Base-by-base conservation (phyloP, 495 filamentous ascomycete genomes). In the Penicillium bialowiezense region DNA sequence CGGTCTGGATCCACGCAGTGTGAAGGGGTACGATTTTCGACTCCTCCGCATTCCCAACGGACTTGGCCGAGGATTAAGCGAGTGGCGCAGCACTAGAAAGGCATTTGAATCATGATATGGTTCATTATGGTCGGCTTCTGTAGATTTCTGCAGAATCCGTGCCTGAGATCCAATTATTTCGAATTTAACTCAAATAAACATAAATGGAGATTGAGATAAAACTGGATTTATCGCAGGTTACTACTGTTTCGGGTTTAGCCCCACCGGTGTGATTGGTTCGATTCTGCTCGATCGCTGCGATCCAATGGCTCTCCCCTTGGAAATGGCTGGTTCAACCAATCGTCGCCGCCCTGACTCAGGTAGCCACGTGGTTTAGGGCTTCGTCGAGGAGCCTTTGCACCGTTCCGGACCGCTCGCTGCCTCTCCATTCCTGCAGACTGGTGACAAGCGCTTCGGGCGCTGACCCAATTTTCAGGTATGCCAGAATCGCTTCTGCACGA, bases 381-480 rank as follows among this genome's bases (percentile, higher is more conserved):
- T 69, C 58, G 44, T 73, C 70, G 7, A 76, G 62, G 19, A 72
- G 48, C 19, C 64, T 63, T 33, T 66, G 70, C 6, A 76, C 55
- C 19, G 60, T 33, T 29, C 57, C 62, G 31, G 70, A 70, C 62
- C 73, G 47, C 44, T 76, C 73, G 26, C 42, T 56, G 10, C 48
- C 52, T 34, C 68, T 62, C 73, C 73, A 76, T 44, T 38, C 50
- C 17, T 48, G 54, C 7, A 72, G 26, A 14, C 36, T 47, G 23
- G 54, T 56, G 15, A 54, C 38, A 45, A 73, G 39, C 1, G 18
- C 47, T 18, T 55, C 58, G n/a, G 57, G 45, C 46, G 18, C 26
- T 43, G 65, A 58, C 15, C 52, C 43, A 19, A 75, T 51, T 34
- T 52, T 59, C 50, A 73, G 59, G 53, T 67, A 76, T 41, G 59